phyloP scores from a whole-genome alignment of 208 protist genomes.

The Trypanosoma lewisi region DNA sequence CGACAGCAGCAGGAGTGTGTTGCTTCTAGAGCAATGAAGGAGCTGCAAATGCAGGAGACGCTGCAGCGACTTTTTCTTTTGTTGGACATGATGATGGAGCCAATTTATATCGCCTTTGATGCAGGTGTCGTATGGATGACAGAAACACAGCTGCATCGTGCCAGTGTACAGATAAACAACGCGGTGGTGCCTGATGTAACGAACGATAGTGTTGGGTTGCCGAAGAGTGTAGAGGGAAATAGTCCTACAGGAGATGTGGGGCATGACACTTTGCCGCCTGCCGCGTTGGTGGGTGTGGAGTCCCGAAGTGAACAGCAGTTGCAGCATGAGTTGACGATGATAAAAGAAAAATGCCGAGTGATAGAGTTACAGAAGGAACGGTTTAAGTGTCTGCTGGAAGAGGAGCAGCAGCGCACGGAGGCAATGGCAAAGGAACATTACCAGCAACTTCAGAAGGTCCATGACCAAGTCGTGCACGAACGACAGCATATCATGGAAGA shows the following conservation, averaged over 20 bases:
- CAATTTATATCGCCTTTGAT: slow-evolving; percentile 84
- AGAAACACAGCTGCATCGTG: slow-evolving; percentile 35
- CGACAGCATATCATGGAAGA: slow-evolving; percentile 56
- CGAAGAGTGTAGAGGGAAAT: slow-evolving; percentile 6
- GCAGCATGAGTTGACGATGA: slow-evolving; percentile 29
- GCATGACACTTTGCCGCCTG: slow-evolving; percentile 7
- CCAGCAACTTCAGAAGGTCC: slow-evolving; percentile 62
- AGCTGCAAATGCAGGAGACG: slow-evolving; percentile 42
- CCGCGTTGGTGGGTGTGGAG: neutral
- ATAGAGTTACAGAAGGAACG: slow-evolving; percentile 48
- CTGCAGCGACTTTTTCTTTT: slow-evolving; percentile 53
- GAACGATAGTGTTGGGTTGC: slow-evolving; percentile 1
- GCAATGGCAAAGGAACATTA: slow-evolving; percentile 56
- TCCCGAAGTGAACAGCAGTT: slow-evolving; percentile 18
- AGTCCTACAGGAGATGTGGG: slow-evolving; percentile 8
- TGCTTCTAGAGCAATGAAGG: slow-evolving; percentile 5
- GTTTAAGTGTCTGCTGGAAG: slow-evolving; percentile 43
- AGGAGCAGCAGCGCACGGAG: slow-evolving; percentile 66
- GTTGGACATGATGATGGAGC: slow-evolving; percentile 72
- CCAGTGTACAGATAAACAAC: slow-evolving; percentile 19
- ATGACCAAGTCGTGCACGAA: slow-evolving; percentile 74
- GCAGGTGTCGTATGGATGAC: slow-evolving; percentile 79
- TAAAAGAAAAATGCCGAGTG: slow-evolving; percentile 50
- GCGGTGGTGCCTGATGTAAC: neutral
- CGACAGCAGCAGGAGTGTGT: neutral